Conservation (phyloP, 768 basidiomycete genomes). For the Russula lepida region DNA sequence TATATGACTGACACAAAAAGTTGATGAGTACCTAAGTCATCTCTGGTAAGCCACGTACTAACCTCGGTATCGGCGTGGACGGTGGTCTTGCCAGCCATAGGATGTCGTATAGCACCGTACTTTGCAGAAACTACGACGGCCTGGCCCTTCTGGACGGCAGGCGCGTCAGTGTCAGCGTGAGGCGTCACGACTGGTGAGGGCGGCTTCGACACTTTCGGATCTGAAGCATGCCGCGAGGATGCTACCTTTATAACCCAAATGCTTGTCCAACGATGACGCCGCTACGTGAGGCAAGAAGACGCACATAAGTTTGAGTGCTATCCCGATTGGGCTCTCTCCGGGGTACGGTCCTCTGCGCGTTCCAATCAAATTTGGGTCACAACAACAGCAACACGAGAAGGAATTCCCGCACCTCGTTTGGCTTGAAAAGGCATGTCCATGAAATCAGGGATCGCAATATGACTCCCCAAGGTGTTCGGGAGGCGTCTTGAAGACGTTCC, state of each 20-base stretch:
- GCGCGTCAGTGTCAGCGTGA: not conserved
- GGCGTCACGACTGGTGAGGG: not conserved
- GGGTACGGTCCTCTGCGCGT: not conserved
- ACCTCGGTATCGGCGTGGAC: not conserved
- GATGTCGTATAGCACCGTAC: slow-evolving; percentile 2
- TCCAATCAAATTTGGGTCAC: not conserved
- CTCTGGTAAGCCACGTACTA: not conserved
- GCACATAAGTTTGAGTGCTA: slow-evolving; percentile 15
- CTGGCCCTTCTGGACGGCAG: not conserved
- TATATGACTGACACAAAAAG: not conserved
- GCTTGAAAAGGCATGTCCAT: slow-evolving; percentile 1
- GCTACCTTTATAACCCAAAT: slow-evolving; percentile 12
- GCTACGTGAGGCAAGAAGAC: slow-evolving; percentile 14
- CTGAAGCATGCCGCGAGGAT: not conserved
- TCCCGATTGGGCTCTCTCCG: not conserved
- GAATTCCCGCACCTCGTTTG: not conserved
- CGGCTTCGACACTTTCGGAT: not conserved
- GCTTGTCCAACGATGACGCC: slow-evolving; percentile 9
- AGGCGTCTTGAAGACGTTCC: not conserved
- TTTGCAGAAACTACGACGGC: not conserved
- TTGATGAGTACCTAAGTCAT: not conserved
- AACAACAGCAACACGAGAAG: not conserved
- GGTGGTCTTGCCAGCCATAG: not conserved
- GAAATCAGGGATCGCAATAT: not conserved
- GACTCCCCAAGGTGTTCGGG: not conserved